Conservation (phyloP, 257 asterid species). For the Henckelia pumila region DNA sequence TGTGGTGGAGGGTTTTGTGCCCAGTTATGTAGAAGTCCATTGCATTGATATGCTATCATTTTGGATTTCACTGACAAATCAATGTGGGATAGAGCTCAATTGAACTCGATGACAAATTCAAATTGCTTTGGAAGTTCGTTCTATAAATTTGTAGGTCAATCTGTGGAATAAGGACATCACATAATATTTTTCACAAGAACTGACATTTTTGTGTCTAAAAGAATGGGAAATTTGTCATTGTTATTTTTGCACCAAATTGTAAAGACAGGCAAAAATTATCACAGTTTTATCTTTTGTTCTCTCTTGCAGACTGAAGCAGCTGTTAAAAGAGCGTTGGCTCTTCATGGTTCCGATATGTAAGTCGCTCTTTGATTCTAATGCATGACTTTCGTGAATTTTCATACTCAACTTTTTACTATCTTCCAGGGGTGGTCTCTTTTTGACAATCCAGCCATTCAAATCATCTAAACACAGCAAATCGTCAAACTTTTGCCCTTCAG, state of each 20-base stretch:
- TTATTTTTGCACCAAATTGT: slow-evolving; percentile 13
- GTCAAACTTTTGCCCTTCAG: slow-evolving; percentile 58
- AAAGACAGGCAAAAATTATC: not conserved
- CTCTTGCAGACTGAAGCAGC: slow-evolving; percentile 85
- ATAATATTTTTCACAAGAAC: not conserved
- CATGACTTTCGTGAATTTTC: not conserved
- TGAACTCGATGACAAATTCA: not conserved
- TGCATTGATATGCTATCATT: not conserved
- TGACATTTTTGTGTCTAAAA: not conserved
- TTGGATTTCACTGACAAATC: not conserved
- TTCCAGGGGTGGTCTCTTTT: slow-evolving; percentile 85
- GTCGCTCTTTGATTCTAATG: slow-evolving; percentile 27
- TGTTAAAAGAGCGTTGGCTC: slow-evolving; percentile 80
- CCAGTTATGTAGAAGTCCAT: not conserved
- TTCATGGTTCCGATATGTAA: slow-evolving; percentile 95
- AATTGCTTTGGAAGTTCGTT: not conserved
- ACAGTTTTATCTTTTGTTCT: slow-evolving; percentile 18
- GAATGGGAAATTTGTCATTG: not conserved
- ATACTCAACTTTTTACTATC: not conserved
- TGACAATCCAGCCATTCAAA: slow-evolving; percentile 78
- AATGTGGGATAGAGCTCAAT: not conserved
- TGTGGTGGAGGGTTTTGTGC: not conserved
- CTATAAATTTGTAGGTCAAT: too few species aligned
- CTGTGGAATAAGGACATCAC: not conserved
- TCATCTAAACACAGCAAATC: slow-evolving; percentile 45